phyloP scores from a whole-genome alignment of 768 basidiomycete species.

The Clitopilus hobsonii region DNA sequence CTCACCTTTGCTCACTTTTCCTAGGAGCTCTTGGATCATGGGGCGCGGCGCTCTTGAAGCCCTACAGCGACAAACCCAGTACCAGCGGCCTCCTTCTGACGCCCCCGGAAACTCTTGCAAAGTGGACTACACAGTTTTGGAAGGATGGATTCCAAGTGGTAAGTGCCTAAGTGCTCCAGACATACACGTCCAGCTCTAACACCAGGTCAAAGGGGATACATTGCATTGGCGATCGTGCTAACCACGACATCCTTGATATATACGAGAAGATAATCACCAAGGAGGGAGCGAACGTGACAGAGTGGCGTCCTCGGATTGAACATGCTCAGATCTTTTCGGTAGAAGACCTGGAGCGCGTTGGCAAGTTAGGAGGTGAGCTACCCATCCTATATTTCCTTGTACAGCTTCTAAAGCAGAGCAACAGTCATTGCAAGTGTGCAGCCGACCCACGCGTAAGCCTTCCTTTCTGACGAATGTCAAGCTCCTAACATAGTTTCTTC shows the following conservation, averaged over 20 bases:
- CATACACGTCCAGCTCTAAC: not conserved
- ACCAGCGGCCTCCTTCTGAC: slow-evolving; percentile 67
- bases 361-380: slow-evolving; percentile 61
- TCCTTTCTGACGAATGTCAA: not conserved
- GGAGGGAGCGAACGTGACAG: slow-evolving; percentile 30
- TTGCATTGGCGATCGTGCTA: slow-evolving; percentile 87
- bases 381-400: not conserved
- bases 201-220: slow-evolving; percentile 65
- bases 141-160: slow-evolving; percentile 83
- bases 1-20: not conserved
- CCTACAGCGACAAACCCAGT: slow-evolving; percentile 78
- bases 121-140: slow-evolving; percentile 60
- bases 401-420: not conserved
- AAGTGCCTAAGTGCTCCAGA: slow-evolving; percentile 21
- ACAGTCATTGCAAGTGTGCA: slow-evolving; percentile 91
- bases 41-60: slow-evolving; percentile 84
- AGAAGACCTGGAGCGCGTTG: slow-evolving; percentile 66
- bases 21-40: slow-evolving; percentile 85
- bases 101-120: slow-evolving; percentile 45
- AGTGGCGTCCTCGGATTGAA: slow-evolving; percentile 78
- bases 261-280: slow-evolving; percentile 60
- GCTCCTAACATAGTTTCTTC: not conserved
- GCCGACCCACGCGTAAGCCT: slow-evolving; percentile 80
- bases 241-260: slow-evolving; percentile 76
- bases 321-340: slow-evolving; percentile 86